Evolutionary conservation across 176 grass and related monocot genomes (phyloP).

Genomic region (Carex pumila): DNA sequence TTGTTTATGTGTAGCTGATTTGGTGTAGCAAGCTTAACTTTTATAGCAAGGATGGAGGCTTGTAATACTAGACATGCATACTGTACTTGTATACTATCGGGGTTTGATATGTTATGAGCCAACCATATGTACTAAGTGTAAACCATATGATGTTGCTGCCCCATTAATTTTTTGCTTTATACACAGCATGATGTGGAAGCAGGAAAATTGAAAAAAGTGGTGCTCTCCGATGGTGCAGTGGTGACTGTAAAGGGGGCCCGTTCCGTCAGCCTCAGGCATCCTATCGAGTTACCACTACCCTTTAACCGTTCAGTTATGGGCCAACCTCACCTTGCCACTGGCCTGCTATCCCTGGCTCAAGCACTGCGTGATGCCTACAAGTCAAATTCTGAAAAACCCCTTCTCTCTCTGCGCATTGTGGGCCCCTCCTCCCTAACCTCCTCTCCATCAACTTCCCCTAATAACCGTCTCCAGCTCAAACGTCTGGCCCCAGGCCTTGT

Average conservation of each 20-base stretch:
- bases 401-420: slow-evolving; percentile 71
- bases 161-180: slow-evolving; percentile 9
- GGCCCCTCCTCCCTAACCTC: slow-evolving; percentile 62
- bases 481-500: slow-evolving; percentile 58
- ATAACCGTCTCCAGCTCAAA: slow-evolving; percentile 76
- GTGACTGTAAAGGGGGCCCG: slow-evolving; percentile 81
- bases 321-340: slow-evolving; percentile 28
- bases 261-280: slow-evolving; percentile 67
- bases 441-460: slow-evolving; percentile 54
- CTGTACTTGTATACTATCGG: neutral
- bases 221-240: slow-evolving; percentile 79
- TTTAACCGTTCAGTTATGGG: slow-evolving; percentile 63
- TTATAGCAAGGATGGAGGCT: neutral
- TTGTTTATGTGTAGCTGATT: neutral
- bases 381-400: slow-evolving; percentile 43
- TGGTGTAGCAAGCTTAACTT: neutral
- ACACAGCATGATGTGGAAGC: slow-evolving; percentile 87
- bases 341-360: slow-evolving; percentile 64
- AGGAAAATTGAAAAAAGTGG: slow-evolving; percentile 82
- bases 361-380: slow-evolving; percentile 43
- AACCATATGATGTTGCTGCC: neutral
- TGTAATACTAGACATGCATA: neutral
- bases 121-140: neutral
- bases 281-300: slow-evolving; percentile 68
- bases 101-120: neutral